phyloP scores from a whole-genome alignment of 805 yeast genomes.

The Lachancea mirantina region DNA sequence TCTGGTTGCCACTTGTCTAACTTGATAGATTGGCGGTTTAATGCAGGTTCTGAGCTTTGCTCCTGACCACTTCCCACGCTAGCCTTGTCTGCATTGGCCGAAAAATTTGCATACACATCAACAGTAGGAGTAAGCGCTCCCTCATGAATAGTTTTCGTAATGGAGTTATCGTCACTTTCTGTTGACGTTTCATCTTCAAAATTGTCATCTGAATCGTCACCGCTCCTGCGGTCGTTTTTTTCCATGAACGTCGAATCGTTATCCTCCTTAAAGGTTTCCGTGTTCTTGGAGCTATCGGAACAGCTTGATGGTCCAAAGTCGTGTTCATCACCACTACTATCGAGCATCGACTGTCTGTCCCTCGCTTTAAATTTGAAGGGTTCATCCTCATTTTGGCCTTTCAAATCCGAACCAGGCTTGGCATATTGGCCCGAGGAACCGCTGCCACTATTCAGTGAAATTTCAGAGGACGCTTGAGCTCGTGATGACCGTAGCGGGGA shows the following conservation, averaged over 20 bases:
- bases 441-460: too few species aligned
- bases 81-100: constrained; percentile 19
- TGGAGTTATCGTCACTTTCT: constrained; percentile 1
- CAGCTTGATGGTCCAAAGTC: constrained; percentile 13
- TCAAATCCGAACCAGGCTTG: too few species aligned
- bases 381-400: constrained; percentile 10
- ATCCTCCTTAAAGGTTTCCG: too few species aligned
- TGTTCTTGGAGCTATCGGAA: constrained; percentile 15
- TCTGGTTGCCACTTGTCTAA: constrained; percentile 57
- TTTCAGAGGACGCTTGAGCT: too few species aligned
- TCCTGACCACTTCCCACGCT: constrained; percentile 19
- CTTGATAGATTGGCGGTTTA: constrained; percentile 30
- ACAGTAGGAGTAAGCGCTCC: background rate
- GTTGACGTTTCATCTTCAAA: constrained; percentile 8
- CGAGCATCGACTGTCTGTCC: constrained; percentile 14
- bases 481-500: too few species aligned
- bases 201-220: constrained; percentile 3
- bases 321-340: constrained; percentile 15
- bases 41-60: background rate
- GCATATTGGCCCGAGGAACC: too few species aligned
- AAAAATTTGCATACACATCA: background rate
- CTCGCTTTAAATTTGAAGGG: constrained; percentile 11
- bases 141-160: background rate
- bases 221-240: background rate
- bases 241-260: constrained; percentile 16